These are phyloP conservation scores for Auriscalpium orientale DNA, from an alignment of 768 basidiomycete genomes.

Conservation along the genomic window DNA sequence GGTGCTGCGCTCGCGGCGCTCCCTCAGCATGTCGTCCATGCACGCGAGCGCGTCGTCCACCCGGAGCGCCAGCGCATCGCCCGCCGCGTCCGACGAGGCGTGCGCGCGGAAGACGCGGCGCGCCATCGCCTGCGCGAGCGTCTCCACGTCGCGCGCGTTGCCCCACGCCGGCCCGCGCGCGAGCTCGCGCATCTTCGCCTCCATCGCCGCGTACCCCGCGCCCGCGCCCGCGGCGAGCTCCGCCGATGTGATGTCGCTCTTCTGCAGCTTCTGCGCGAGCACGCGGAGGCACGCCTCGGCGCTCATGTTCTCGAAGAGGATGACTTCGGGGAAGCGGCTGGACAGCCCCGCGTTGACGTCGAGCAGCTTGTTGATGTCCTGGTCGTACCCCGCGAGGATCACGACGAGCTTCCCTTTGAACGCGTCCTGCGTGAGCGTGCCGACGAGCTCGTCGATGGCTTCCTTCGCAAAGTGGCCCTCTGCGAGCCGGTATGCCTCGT, in stretches of 20 bases:
- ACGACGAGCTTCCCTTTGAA: conserved; percentile 56
- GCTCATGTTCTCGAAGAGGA: conserved; percentile 46
- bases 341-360: conserved; percentile 53
- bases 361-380: conserved; percentile 57
- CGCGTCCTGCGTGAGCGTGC: conserved; percentile 47
- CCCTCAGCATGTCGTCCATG: neutral
- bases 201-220: conserved; percentile 28
- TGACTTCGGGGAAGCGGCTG: conserved; percentile 60
- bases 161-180: conserved; percentile 51
- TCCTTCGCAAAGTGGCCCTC: conserved; percentile 62
- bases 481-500: conserved; percentile 60
- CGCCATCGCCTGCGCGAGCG: conserved; percentile 42
- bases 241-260: conserved; percentile 31
- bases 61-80: conserved; percentile 6
- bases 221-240: conserved; percentile 29
- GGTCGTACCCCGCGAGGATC: conserved; percentile 63
- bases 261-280: conserved; percentile 39
- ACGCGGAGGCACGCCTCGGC: conserved; percentile 43
- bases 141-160: conserved; percentile 59
- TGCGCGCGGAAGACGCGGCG: conserved; percentile 27
- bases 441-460: conserved; percentile 66
- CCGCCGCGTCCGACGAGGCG: conserved; percentile 4
- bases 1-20: neutral
- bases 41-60: conserved; percentile 1
- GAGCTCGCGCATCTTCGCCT: conserved; percentile 32